These are phyloP conservation scores for Phytophthora constricta DNA, from an alignment of 352 stramenopile genomes.

Conservation along the genomic window DNA sequence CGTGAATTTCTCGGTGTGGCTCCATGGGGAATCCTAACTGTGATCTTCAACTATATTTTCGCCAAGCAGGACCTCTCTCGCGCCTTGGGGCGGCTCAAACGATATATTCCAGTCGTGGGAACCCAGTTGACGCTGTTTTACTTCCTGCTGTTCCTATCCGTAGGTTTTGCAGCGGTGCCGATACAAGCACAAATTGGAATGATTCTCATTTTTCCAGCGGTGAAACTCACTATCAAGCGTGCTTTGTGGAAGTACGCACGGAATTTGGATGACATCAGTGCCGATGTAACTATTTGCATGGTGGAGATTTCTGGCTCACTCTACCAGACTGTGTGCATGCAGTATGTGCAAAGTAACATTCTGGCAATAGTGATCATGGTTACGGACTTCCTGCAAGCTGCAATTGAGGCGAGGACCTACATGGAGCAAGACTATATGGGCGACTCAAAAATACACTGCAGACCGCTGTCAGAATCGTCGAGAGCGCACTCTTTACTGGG, in stretches of 20 bases:
- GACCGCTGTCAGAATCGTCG: no score
- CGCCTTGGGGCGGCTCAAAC: neutral
- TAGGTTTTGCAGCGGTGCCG: slow-evolving; percentile 11
- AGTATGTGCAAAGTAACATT: slow-evolving; percentile 20
- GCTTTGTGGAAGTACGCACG: slow-evolving; percentile 28
- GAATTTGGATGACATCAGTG: slow-evolving; percentile 29
- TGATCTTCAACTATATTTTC: slow-evolving; percentile 12
- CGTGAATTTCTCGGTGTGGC: slow-evolving; percentile 16
- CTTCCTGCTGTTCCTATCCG: slow-evolving; percentile 23
- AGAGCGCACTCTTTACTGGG: no score
- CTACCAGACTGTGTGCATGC: slow-evolving; percentile 37
- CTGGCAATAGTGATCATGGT: slow-evolving; percentile 18
- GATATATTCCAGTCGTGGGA: slow-evolving; percentile 21
- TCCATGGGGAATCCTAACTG: slow-evolving; percentile 14
- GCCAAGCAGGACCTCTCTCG: slow-evolving; percentile 10
- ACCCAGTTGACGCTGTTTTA: slow-evolving; percentile 26
- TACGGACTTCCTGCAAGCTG: slow-evolving; percentile 18
- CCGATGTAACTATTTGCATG: slow-evolving; percentile 35
- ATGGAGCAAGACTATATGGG: no score
- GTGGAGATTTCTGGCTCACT: slow-evolving; percentile 36
- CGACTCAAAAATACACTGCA: no score
- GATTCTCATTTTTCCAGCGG: slow-evolving; percentile 22
- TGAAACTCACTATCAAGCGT: slow-evolving; percentile 32
- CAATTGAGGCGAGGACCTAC: no score
- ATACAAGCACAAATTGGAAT: slow-evolving; percentile 14